Percentiles rank a stretch among this genome's conserved stretches.
Conservation (phyloP, 2,329 filamentous ascomycete genomes). For the Cladophialophora bantiana region DNA sequence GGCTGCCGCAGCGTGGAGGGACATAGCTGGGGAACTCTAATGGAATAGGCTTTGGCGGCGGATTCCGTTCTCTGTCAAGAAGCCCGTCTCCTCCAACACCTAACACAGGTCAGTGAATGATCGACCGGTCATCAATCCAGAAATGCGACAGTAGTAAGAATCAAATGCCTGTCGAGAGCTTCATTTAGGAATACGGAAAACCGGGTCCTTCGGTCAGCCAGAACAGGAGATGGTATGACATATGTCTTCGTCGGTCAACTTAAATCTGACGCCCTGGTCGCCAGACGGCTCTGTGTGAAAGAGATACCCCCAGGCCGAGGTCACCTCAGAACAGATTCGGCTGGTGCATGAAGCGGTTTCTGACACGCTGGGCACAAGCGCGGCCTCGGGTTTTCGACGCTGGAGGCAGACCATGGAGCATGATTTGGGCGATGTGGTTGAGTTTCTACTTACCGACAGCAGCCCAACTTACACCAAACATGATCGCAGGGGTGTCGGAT, state of each 20-base stretch:
- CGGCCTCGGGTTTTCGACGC: background rate
- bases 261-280: background rate
- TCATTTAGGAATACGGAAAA: background rate
- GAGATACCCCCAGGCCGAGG: background rate
- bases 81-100: constrained; percentile 24
- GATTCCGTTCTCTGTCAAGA: constrained; percentile 52
- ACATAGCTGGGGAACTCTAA: constrained; percentile 60
- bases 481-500: background rate
- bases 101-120: constrained; percentile 19
- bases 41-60: constrained; percentile 58
- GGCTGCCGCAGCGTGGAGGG: constrained; percentile 46
- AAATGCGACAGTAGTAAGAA: background rate
- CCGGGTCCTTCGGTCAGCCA: background rate
- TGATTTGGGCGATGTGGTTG: background rate
- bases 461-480: constrained; percentile 5
- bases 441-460: background rate
- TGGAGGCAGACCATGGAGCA: background rate
- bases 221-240: background rate
- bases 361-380: background rate
- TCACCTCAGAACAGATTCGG: background rate
- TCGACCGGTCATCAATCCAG: background rate
- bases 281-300: background rate
- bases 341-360: background rate
- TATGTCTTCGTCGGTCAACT: background rate
- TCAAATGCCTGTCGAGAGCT: background rate